These are phyloP conservation scores for Rhizopus delemar DNA, from an alignment of 371 early-diverging fungal species.

Conservation along the genomic window DNA sequence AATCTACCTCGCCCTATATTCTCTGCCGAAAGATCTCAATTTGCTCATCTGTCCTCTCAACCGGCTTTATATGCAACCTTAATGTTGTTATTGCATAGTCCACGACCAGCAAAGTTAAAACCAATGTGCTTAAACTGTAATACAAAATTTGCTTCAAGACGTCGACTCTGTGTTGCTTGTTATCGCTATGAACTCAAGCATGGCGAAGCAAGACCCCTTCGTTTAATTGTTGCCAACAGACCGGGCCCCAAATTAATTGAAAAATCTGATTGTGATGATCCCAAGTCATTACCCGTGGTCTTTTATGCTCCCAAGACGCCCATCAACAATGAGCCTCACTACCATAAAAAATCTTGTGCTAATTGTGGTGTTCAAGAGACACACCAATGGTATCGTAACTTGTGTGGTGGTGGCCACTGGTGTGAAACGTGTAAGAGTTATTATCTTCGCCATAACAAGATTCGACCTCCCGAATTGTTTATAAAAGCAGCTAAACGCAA, in stretches of 20 bases:
- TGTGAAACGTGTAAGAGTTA: conserved; percentile 55
- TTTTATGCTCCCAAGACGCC: conserved; percentile 15
- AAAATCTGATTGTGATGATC: not conserved
- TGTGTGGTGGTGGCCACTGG: conserved; percentile 51
- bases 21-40: conserved; percentile 5
- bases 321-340: not conserved
- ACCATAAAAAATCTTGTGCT: conserved; percentile 33
- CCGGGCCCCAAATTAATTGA: conserved; percentile 24
- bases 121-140: conserved; percentile 49
- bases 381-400: conserved; percentile 54
- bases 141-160: conserved; percentile 45
- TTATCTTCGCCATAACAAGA: conserved; percentile 41
- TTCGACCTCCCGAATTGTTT: conserved; percentile 46
- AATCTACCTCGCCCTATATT: conserved; percentile 39
- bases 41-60: conserved; percentile 14
- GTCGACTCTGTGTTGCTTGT: conserved; percentile 45
- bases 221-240: conserved; percentile 44
- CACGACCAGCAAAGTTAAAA: conserved; percentile 40
- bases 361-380: conserved; percentile 49
- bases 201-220: conserved; percentile 37
- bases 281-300: conserved; percentile 13
- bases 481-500: conserved; percentile 52
- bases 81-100: conserved; percentile 33
- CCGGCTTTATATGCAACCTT: conserved; percentile 33
- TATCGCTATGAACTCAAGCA: conserved; percentile 48